phyloP scores from a whole-genome alignment of 2,329 filamentous ascomycete species.

The Allantophomopsis lycopodina region DNA sequence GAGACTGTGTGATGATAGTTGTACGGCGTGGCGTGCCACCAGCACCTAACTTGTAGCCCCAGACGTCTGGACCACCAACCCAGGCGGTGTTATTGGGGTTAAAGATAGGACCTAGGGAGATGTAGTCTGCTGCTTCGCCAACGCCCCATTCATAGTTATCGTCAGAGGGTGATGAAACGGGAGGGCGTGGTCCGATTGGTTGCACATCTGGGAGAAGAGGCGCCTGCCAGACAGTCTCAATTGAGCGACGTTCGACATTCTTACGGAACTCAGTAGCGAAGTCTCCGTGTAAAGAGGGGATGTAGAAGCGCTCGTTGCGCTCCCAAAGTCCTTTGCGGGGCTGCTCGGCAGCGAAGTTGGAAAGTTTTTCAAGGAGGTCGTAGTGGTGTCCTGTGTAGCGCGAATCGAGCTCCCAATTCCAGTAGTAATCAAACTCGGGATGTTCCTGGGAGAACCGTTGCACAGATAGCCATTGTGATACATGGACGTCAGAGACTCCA shows the following conservation, averaged over 20 bases:
- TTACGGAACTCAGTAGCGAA: constrained; percentile 55
- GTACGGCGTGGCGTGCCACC: constrained; percentile 47
- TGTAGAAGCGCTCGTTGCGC: constrained; percentile 58
- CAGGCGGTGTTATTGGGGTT: constrained; percentile 60
- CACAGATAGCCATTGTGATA: constrained; percentile 39
- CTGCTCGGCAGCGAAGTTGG: constrained; percentile 49
- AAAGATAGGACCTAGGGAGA: constrained; percentile 57
- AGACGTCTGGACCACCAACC: constrained; percentile 48
- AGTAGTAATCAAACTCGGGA: constrained; percentile 59
- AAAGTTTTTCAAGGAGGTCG: constrained; percentile 56
- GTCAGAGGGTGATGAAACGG: constrained; percentile 37
- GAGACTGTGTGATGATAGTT: constrained; percentile 66
- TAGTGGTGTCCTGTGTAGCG: constrained; percentile 73
- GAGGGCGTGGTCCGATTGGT: constrained; percentile 50
- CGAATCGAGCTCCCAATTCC: constrained; percentile 65
- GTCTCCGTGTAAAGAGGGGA: constrained; percentile 52
- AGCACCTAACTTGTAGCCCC: constrained; percentile 39
- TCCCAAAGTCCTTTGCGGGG: constrained; percentile 65
- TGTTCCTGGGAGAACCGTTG: constrained; percentile 66
- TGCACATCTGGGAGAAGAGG: constrained; percentile 41
- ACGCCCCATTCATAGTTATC: constrained; percentile 67
- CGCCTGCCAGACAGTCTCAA: constrained; percentile 44
- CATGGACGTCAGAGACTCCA: constrained; percentile 19
- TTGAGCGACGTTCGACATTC: constrained; percentile 33
- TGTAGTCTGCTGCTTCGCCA: constrained; percentile 61